Evolutionary conservation across 495 filamentous ascomycete species (phyloP).

Genomic region (Lophiotrema nucula): DNA sequence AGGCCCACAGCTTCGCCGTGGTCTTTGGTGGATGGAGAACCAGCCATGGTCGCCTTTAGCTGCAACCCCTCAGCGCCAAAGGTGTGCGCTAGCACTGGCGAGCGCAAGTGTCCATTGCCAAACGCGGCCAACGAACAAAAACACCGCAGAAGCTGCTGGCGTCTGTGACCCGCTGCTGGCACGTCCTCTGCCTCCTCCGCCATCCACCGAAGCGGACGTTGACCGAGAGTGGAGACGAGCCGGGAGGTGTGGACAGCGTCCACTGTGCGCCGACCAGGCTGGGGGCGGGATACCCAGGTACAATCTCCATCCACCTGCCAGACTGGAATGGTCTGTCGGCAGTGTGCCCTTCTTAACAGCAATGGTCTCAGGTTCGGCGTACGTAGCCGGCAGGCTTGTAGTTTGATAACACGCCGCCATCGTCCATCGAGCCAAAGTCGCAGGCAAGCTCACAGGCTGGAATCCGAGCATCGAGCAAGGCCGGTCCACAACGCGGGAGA

Average conservation of each 20-base stretch:
- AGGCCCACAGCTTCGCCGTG: no score
- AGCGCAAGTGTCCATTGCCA: neutral
- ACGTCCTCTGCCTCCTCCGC: no score
- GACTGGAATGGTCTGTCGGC: slow-evolving; percentile 4
- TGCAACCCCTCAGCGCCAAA: slow-evolving; percentile 7
- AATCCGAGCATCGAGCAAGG: slow-evolving; percentile 1
- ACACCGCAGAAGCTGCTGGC: slow-evolving; percentile 12
- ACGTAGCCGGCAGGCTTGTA: neutral
- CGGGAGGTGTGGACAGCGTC: neutral
- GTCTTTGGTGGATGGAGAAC: no score
- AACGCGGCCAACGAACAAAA: slow-evolving; percentile 1
- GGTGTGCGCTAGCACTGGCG: slow-evolving; percentile 3
- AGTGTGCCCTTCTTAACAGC: neutral
- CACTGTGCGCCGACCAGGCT: neutral
- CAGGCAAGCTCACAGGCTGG: neutral
- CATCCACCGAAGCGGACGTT: neutral
- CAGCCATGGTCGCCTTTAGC: neutral
- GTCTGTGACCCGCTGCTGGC: no score
- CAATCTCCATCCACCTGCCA: slow-evolving; percentile 5
- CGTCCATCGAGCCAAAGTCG: neutral
- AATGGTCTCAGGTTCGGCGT: neutral
- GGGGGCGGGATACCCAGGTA: neutral
- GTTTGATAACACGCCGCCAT: slow-evolving; percentile 11
- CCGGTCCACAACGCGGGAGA: slow-evolving; percentile 9
- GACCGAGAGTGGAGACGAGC: neutral